Base-by-base conservation (phyloP, 2,329 filamentous ascomycete genomes). In the Colletotrichum filicis region DNA sequence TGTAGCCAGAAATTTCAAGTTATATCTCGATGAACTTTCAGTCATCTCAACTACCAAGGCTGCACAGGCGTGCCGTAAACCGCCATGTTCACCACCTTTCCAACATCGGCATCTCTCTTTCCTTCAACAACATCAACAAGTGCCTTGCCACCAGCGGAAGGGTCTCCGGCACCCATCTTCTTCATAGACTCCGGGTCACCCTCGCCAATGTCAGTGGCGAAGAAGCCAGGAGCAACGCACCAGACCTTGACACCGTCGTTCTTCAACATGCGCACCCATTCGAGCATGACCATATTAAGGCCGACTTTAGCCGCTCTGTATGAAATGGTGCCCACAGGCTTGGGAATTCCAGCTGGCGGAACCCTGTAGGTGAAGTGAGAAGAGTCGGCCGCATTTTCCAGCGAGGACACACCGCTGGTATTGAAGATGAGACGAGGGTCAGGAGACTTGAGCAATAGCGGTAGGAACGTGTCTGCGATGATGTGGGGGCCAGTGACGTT, bases 271-370 rank as follows among this genome's bases (percentile, higher is more conserved):
- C 82, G 77, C 11, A 76, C 68, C 83, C 85, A 87, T 66, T 87
- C 83, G 3, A 82, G 79, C 84, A 87, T 85, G 72, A 87, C 70
- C 85, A 87, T 87, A 71, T 87, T 87, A 66, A 87, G 75, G 0
- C 83, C 86, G 0, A 81, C 82, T 77, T 88, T 87, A 19, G 78
- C 75, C 24, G 77, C 78, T 2, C 85, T 80, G 71, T 87, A 87
- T 1, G 77, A 62, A 3, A 76, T 59, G 28, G 49, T 65, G 14
- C 42, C 37, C 3, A 59, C 14, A 69, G 28, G 61, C 53, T 69
- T 24, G 52, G 61, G 57, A 67, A 66, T 1, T 63, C 75, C 11
- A 74, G 86, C 84, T 4, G 83, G 84, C 85, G 85, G 86, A 6
- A 83, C 84, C 2, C 75, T 75, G 0, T 77, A 68, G 1, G 68